Conservation (phyloP, 75 land plant species). For the Ceratopteris richardii region DNA sequence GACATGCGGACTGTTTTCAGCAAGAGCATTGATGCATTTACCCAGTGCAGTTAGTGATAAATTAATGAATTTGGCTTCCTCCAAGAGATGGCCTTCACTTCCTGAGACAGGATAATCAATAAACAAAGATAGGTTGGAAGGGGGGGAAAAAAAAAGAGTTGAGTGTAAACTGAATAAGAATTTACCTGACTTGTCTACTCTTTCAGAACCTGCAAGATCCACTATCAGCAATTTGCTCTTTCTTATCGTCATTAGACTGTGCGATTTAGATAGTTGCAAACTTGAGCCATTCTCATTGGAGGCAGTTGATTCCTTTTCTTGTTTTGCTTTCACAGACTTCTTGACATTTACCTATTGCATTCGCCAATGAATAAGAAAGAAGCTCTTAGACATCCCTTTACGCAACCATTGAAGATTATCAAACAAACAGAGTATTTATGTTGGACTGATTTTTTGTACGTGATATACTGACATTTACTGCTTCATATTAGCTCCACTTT, state of each 20-base stretch:
- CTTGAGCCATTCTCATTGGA: conserved; percentile 24
- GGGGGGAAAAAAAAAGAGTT: not conserved
- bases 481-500: no score
- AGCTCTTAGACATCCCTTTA: not conserved
- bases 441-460: not conserved
- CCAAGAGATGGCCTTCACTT: conserved; percentile 32
- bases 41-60: conserved; percentile 32
- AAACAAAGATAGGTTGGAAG: not conserved
- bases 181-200: conserved; percentile 40
- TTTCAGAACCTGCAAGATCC: conserved; percentile 43
- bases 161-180: not conserved
- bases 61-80: conserved; percentile 33
- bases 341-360: conserved; percentile 23
- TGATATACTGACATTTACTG: no score
- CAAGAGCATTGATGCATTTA: conserved; percentile 38
- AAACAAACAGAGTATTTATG: not conserved
- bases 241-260: conserved; percentile 30
- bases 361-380: not conserved
- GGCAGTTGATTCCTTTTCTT: conserved; percentile 16
- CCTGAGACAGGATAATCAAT: conserved; percentile 10
- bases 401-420: not conserved
- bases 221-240: conserved; percentile 34
- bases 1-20: conserved; percentile 37
- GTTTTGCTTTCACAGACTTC: conserved; percentile 18
- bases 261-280: conserved; percentile 12